These are phyloP conservation scores for Leccinellum luteum DNA, from an alignment of 768 basidiomycete species.

Conservation along the genomic window DNA sequence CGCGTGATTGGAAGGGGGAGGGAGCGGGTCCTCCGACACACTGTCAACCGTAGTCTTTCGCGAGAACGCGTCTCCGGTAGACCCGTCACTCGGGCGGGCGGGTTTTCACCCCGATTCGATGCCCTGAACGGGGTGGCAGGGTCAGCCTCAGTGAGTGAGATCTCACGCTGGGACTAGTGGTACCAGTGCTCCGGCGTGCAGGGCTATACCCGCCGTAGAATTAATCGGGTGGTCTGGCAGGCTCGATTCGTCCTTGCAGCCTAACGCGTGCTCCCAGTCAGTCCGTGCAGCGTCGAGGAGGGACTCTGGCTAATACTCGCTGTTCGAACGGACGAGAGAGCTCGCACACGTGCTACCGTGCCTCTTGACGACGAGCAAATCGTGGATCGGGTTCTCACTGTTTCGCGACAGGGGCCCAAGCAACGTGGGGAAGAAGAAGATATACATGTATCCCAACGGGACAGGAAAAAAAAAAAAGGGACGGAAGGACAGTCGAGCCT, in stretches of 20 bases:
- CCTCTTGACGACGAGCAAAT: background rate
- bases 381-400: background rate
- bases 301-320: background rate
- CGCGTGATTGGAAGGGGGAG: background rate
- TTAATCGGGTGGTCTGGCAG: background rate
- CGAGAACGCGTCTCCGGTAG: background rate
- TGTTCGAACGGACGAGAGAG: background rate
- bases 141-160: background rate
- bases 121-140: background rate
- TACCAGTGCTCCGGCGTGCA: background rate
- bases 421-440: constrained; percentile 13
- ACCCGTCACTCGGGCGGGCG: background rate
- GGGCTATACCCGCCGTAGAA: constrained; percentile 3
- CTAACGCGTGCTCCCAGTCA: background rate
- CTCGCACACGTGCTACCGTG: background rate
- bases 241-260: background rate
- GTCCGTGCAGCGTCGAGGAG: background rate
- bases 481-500: background rate
- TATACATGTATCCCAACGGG: background rate
- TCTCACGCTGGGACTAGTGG: constrained; percentile 2
- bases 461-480: background rate
- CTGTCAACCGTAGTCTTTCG: background rate
- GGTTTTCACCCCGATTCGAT: background rate
- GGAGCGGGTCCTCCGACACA: background rate
- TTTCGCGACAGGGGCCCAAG: constrained; percentile 6